These are phyloP conservation scores for Chlorella vulgaris DNA, from an alignment of 139 green algal species.

Conservation along the genomic window DNA sequence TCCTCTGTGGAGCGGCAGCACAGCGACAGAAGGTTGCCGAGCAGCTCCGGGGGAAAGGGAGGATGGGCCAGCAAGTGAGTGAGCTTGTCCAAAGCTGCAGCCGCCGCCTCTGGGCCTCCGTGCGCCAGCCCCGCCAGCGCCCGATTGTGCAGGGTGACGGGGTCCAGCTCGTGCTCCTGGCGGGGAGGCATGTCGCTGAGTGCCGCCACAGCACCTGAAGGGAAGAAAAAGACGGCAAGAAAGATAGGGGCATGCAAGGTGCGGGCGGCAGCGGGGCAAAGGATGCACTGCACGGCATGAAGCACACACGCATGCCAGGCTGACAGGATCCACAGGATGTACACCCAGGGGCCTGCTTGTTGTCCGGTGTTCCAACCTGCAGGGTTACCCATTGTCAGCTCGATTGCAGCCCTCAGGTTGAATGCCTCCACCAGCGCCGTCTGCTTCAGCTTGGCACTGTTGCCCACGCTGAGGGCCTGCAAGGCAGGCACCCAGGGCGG, in stretches of 20 bases:
- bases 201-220: constrained; percentile 68
- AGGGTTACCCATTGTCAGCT: constrained; percentile 64
- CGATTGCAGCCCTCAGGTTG: constrained; percentile 90
- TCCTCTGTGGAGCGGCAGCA: constrained; percentile 74
- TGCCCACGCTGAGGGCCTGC: constrained; percentile 77
- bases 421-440: constrained; percentile 89
- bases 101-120: constrained; percentile 54
- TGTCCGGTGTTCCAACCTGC: constrained; percentile 11
- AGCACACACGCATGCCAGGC: too few relatives aligned
- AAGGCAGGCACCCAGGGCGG: background rate
- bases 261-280: too few relatives aligned
- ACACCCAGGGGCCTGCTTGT: too few relatives aligned
- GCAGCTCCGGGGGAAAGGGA: constrained; percentile 82
- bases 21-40: constrained; percentile 86
- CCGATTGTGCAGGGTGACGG: constrained; percentile 91
- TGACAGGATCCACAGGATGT: too few relatives aligned
- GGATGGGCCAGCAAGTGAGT: constrained; percentile 83
- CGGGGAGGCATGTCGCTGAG: constrained; percentile 85
- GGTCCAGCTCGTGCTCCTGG: constrained; percentile 84
- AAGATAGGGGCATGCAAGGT: too few relatives aligned
- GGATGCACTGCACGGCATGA: background rate
- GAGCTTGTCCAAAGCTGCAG: constrained; percentile 84
- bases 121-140: constrained; percentile 29
- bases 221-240: background rate
- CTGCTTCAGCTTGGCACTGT: constrained; percentile 81